Evolutionary conservation across 208 protist genomes (phyloP).

Genomic region (Wallacemonas sp.): DNA sequence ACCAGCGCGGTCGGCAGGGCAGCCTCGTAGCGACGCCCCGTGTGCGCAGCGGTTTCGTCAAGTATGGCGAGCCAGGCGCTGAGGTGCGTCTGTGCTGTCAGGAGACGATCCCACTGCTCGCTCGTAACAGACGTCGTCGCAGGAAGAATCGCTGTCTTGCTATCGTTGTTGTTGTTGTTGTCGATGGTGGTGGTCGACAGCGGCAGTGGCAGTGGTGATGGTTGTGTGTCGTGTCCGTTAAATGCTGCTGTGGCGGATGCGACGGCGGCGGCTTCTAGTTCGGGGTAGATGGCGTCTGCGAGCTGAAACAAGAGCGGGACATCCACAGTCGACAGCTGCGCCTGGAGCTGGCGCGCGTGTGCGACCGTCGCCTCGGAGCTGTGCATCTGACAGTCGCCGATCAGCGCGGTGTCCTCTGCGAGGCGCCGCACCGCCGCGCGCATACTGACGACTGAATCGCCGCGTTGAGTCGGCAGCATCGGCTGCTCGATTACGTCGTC

Average conservation of each 20-base stretch:
- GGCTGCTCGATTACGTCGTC: no score
- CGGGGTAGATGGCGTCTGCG: background rate
- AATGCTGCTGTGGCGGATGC: no score
- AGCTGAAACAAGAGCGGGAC: background rate
- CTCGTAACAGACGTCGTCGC: background rate
- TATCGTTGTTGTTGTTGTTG: no score
- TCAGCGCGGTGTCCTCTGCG: no score
- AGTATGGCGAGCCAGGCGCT: conserved; percentile 18
- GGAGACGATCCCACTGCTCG: background rate
- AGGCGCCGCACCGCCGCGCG: no score
- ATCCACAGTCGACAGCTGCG: background rate
- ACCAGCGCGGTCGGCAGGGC: conserved; percentile 55
- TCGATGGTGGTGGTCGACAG: no score
- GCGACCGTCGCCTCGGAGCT: background rate
- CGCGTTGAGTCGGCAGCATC: no score
- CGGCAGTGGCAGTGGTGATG: no score
- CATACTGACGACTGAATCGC: no score
- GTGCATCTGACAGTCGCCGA: no score
- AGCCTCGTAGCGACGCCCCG: conserved; percentile 44
- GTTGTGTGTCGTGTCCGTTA: no score
- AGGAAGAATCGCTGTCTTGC: background rate
- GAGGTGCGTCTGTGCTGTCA: conserved; percentile 8
- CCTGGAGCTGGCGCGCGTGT: background rate
- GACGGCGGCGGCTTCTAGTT: background rate
- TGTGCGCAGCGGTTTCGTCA: conserved; percentile 8